Conservation (phyloP, 2,329 filamentous ascomycete species). For the Claviceps lovelessii region DNA sequence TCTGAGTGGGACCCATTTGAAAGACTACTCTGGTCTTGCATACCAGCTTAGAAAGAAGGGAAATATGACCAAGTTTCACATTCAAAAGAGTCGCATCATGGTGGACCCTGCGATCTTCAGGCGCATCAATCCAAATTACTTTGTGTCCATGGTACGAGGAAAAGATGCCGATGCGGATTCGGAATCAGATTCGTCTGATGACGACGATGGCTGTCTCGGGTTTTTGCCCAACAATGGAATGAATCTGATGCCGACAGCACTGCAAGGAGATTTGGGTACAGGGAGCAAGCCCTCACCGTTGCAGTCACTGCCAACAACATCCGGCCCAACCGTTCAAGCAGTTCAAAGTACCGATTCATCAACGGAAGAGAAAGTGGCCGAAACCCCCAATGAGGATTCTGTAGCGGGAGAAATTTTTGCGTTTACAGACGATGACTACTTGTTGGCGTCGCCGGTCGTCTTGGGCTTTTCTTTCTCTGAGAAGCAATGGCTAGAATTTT, state of each 20-base stretch:
- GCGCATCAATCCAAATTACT: constrained; percentile 75
- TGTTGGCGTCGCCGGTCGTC: constrained; percentile 72
- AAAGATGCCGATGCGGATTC: constrained; percentile 51
- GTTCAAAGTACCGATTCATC: neutral
- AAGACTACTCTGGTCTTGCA: constrained; percentile 67
- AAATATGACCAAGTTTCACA: constrained; percentile 55
- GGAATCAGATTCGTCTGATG: constrained; percentile 32
- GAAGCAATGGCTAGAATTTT: constrained; percentile 83
- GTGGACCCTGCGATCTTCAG: constrained; percentile 71
- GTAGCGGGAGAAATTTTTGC: constrained; percentile 22
- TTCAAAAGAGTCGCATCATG: constrained; percentile 80
- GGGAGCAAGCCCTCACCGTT: constrained; percentile 33
- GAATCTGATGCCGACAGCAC: constrained; percentile 21
- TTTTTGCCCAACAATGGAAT: constrained; percentile 24
- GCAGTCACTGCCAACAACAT: constrained; percentile 31
- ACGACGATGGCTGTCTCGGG: constrained; percentile 16
- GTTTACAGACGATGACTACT: constrained; percentile 70
- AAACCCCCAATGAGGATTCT: constrained; percentile 7
- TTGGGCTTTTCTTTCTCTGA: constrained; percentile 78
- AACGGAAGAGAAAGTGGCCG: constrained; percentile 1
- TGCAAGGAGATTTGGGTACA: constrained; percentile 18
- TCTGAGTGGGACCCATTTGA: constrained; percentile 72
- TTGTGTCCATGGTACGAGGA: constrained; percentile 57
- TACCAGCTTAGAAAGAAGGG: constrained; percentile 68
- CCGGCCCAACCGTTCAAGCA: constrained; percentile 7